These are phyloP conservation scores for Phytophthora foliorum DNA, from an alignment of 352 stramenopile genomes.

Conservation along the genomic window DNA sequence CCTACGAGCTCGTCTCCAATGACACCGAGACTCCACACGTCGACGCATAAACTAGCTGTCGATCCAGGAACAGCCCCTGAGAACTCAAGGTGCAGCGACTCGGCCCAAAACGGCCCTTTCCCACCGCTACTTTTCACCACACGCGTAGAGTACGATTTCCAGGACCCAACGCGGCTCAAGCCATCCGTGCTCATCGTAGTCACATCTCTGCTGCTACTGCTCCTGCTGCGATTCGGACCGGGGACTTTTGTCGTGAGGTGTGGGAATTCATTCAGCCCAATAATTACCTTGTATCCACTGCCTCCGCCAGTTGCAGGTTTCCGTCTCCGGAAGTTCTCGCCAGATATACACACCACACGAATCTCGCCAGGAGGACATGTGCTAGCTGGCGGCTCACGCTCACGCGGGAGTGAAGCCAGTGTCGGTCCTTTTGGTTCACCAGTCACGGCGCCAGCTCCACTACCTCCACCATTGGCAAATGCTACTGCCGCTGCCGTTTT, in stretches of 20 bases:
- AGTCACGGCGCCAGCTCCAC: slow-evolving; percentile 39
- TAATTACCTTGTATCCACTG: slow-evolving; percentile 71
- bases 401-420: slow-evolving; percentile 66
- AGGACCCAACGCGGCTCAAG: slow-evolving; percentile 58
- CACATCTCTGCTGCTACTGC: slow-evolving; percentile 30
- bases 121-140: slow-evolving; percentile 63
- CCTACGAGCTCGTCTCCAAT: slow-evolving; percentile 86
- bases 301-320: slow-evolving; percentile 52
- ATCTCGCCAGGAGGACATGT: slow-evolving; percentile 85
- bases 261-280: slow-evolving; percentile 81
- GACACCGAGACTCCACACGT: slow-evolving; percentile 80
- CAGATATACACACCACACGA: slow-evolving; percentile 84
- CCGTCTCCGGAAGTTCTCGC: slow-evolving; percentile 48
- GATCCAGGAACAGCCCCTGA: slow-evolving; percentile 82
- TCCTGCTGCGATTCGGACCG: slow-evolving; percentile 20
- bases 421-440: slow-evolving; percentile 52
- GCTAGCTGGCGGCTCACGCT: slow-evolving; percentile 64
- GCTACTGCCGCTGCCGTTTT: slow-evolving; percentile 81
- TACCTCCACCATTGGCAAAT: slow-evolving; percentile 60
- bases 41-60: slow-evolving; percentile 75
- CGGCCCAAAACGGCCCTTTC: slow-evolving; percentile 76
- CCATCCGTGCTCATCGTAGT: slow-evolving; percentile 46
- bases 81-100: slow-evolving; percentile 81
- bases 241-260: slow-evolving; percentile 65
- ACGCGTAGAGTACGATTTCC: slow-evolving; percentile 74